Evolutionary conservation across 1,284 basidiomycete genomes (phyloP), one percentile per base, ranked within the genome.

Genomic region (Lentinula novae-zelandiae): DNA sequence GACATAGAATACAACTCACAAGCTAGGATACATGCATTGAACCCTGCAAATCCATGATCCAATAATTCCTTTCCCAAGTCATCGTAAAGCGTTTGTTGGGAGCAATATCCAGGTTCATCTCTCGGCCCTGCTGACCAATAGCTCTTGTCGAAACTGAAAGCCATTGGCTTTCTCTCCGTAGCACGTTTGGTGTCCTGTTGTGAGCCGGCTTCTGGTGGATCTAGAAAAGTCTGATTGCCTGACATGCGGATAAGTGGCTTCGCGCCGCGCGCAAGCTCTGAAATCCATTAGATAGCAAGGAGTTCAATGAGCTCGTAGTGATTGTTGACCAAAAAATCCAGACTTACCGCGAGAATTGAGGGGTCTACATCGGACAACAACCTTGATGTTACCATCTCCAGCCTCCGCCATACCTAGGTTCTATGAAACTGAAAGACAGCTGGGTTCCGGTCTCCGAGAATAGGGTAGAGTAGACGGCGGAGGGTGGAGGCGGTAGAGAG

Each of bases 21-120:
- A 74, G 95, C 95, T 73, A 98, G 82, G 75, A 97, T 96, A 83
- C 94, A 96, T 58, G 95, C 94, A 80, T 99, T 98, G 78, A 98
- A 99, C 27, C 96, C 97, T 53, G 92, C 80, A 77, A 98, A 98
- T 50, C 93, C 90, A 74, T 98, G 96, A 72, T 98, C 92, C 67
- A 99, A 80, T 57, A 99, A 77, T 70, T 98, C 96, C 73, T 92
- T 90, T 51, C 97, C 97, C 39, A 99, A 76, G 78, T 98, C 96
- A 67, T 96, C 87, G 74, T 95, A 98, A 62, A 98, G 78, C 0
- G 95, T 98, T 72, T 95, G 87, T 72, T 98, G 95, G 6, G 90
- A 93, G 67, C 94, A 96, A 70, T 97, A 97, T 12, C 80, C 78
- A 0, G 92, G 89, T 60, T 96, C 95, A 69, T 95, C 89, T 67